phyloP scores from a whole-genome alignment of 2,329 filamentous ascomycete genomes.

The Pseudocercospora crystallina region DNA sequence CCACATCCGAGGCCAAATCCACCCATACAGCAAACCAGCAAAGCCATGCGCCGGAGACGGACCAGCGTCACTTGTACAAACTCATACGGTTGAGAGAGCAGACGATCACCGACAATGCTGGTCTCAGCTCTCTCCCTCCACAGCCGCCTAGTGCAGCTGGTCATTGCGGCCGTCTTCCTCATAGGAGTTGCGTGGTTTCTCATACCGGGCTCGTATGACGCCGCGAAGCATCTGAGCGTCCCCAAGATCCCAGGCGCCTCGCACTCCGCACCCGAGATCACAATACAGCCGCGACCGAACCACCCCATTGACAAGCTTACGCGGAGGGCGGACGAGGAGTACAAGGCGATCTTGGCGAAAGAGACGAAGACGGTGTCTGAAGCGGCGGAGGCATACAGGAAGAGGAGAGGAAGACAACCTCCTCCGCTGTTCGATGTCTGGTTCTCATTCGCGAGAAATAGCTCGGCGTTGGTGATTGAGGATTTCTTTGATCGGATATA shows the following conservation, averaged over 20 bases:
- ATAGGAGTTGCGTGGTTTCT: constrained; percentile 26
- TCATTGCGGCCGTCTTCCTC: constrained; percentile 25
- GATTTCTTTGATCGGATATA: constrained; percentile 55
- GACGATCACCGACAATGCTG: constrained; percentile 16
- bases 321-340: constrained; percentile 34
- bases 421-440: constrained; percentile 52
- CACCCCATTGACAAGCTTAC: constrained; percentile 44
- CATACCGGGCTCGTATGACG: constrained; percentile 20
- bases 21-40: too few relatives aligned
- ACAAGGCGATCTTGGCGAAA: constrained; percentile 34
- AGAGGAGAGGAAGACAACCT: constrained; percentile 48
- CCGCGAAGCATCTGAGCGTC: constrained; percentile 19
- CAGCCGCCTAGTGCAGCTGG: constrained; percentile 34
- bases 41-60: too few relatives aligned
- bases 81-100: neutral
- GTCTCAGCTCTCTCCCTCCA: constrained; percentile 32
- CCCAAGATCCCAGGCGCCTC: constrained; percentile 11
- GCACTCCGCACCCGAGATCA: constrained; percentile 10
- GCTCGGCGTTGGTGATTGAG: constrained; percentile 48
- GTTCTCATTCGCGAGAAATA: constrained; percentile 45
- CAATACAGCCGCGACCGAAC: constrained; percentile 22
- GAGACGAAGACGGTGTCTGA: constrained; percentile 38
- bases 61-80: too few relatives aligned
- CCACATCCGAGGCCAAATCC: too few relatives aligned
- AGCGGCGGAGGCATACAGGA: constrained; percentile 45